Evolutionary conservation across 2,329 filamentous ascomycete species (phyloP).

Genomic region (Diaporthe sp.): DNA sequence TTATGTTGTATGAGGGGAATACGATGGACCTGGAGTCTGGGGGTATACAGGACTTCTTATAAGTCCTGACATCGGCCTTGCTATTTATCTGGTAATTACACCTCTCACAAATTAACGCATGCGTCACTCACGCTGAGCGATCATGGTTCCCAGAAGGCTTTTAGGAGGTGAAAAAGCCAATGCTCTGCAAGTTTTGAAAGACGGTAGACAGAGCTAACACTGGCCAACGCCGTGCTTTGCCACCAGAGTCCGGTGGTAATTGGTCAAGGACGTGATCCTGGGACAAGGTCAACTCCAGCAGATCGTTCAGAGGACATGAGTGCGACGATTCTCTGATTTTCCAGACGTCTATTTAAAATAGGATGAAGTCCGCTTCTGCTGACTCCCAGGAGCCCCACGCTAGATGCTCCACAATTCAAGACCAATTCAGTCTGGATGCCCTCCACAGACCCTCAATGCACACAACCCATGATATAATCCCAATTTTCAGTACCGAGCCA

Average conservation of each 20-base stretch:
- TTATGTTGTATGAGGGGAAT: neutral
- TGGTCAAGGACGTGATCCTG: neutral
- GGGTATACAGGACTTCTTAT: neutral
- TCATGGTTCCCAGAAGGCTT: neutral
- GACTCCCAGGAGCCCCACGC: neutral
- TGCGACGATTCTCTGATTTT: slow-evolving; percentile 11
- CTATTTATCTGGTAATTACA: neutral
- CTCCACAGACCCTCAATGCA: slow-evolving; percentile 16
- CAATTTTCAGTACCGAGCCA: slow-evolving; percentile 34
- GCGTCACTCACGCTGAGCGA: neutral
- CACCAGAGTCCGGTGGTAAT: neutral
- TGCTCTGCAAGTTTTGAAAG: neutral
- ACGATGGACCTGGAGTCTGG: neutral
- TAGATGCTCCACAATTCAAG: slow-evolving; percentile 25
- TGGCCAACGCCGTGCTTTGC: neutral
- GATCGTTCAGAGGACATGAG: neutral
- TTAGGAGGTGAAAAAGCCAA: neutral
- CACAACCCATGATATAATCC: slow-evolving; percentile 35
- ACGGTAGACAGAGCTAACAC: neutral
- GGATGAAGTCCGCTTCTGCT: neutral
- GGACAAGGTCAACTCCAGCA: neutral
- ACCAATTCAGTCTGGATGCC: slow-evolving; percentile 16
- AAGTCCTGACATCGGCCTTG: neutral
- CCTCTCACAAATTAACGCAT: neutral
- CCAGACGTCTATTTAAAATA: slow-evolving; percentile 1